Percentiles rank a stretch among this genome's conserved stretches.
Evolutionary conservation across 192 early-diverging fungal genomes (phyloP).

Genomic region (Dispira simplex): DNA sequence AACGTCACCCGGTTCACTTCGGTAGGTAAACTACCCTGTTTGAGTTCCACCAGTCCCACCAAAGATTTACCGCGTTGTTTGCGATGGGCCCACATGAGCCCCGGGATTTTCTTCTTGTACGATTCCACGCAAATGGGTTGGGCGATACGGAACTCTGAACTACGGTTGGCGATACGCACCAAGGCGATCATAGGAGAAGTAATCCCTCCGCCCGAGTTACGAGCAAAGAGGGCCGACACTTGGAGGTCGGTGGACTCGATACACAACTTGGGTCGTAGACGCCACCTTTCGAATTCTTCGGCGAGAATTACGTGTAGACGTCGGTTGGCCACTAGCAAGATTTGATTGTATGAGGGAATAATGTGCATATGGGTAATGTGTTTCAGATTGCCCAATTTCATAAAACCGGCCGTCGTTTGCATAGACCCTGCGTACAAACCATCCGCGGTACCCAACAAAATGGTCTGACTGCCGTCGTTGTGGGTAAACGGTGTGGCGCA

Average conservation of each 20-base stretch:
- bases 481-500: background rate
- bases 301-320: background rate
- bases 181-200: background rate
- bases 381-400: background rate
- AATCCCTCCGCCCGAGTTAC: background rate
- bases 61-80: background rate
- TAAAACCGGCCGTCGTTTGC: background rate
- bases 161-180: background rate
- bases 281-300: background rate
- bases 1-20: background rate
- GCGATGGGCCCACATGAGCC: background rate
- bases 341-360: background rate
- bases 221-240: background rate
- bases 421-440: background rate
- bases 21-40: background rate
- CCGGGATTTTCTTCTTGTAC: background rate
- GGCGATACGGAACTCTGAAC: background rate
- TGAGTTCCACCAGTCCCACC: background rate
- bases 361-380: slow-evolving; percentile 1
- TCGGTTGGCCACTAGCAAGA: background rate
- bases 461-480: background rate
- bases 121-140: background rate
- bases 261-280: background rate
- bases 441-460: background rate
- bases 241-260: background rate